Percentiles rank a stretch among this genome's conserved stretches.
Conservation (phyloP, 768 basidiomycete species). For the Lactifluus subvellereus region DNA sequence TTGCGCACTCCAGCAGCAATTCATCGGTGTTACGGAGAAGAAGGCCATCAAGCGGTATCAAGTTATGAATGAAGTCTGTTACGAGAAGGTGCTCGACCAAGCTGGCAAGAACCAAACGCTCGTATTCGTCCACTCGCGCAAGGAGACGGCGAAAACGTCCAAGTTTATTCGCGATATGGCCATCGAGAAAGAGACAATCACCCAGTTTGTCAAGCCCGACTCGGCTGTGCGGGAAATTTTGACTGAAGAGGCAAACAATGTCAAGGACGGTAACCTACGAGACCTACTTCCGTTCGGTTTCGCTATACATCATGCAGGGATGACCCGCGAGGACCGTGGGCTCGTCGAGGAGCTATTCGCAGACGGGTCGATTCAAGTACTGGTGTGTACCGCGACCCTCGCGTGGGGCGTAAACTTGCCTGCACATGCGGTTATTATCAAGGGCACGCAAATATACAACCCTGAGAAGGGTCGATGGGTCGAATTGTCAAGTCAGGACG, state of each 20-base stretch:
- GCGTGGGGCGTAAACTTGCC: constrained; percentile 99
- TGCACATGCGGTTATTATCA: constrained; percentile 97
- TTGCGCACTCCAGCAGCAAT: constrained; percentile 92
- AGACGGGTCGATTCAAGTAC: constrained; percentile 86
- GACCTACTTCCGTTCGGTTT: constrained; percentile 96
- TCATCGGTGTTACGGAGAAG: constrained; percentile 97
- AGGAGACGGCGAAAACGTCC: constrained; percentile 97
- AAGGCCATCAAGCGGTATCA: constrained; percentile 99
- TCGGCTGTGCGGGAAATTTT: constrained; percentile 88
- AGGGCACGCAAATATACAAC: constrained; percentile 99
- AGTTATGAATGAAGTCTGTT: constrained; percentile 97
- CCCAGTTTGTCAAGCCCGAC: constrained; percentile 92
- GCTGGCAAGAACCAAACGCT: constrained; percentile 85
- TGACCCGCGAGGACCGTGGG: constrained; percentile 85
- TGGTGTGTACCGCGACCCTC: constrained; percentile 95
- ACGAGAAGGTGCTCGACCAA: constrained; percentile 97
- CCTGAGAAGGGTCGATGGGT: constrained; percentile 98
- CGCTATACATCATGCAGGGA: constrained; percentile 96
- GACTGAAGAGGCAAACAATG: constrained; percentile 73
- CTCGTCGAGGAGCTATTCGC: constrained; percentile 93
- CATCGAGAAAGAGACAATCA: constrained; percentile 93
- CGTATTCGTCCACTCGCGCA: constrained; percentile 97
- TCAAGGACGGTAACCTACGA: constrained; percentile 75
- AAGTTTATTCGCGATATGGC: constrained; percentile 92
- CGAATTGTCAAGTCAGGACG: constrained; percentile 91